A percentile compares a stretch with the other conserved stretches of the same genome.
Conservation (phyloP, 768 basidiomycete genomes). For the Omphalotus guepiniiformis region DNA sequence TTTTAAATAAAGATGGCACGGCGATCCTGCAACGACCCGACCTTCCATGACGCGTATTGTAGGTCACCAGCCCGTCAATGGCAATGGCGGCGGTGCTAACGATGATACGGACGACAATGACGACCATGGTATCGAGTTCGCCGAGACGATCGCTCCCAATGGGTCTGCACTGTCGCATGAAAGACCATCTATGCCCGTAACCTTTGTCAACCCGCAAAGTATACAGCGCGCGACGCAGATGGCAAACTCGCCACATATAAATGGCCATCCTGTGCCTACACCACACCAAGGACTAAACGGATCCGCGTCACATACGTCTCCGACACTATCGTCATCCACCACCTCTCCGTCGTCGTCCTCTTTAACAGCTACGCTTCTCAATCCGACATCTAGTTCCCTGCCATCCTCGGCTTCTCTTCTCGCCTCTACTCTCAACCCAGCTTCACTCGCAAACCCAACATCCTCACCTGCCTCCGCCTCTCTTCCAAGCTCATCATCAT, state of each 20-base stretch:
- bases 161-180: conserved; percentile 29
- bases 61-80: neutral
- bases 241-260: conserved; percentile 1
- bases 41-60: conserved; percentile 37
- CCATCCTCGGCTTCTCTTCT: conserved; percentile 3
- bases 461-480: conserved; percentile 11
- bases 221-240: conserved; percentile 4
- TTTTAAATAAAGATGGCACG: conserved; percentile 49
- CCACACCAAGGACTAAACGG: too few relatives aligned
- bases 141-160: conserved; percentile 30
- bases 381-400: neutral
- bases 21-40: conserved; percentile 57
- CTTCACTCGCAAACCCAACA: conserved; percentile 1
- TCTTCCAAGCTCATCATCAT: conserved; percentile 16
- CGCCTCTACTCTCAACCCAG: conserved; percentile 2
- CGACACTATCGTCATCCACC: conserved; percentile 9
- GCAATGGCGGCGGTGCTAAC: conserved; percentile 32
- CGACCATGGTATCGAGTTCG: conserved; percentile 32
- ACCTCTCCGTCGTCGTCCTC: conserved; percentile 5
- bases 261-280: neutral
- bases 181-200: conserved; percentile 16
- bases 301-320: conserved; percentile 3
- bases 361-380: conserved; percentile 1
- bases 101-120: conserved; percentile 50
- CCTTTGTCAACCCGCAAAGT: conserved; percentile 2